A percentile compares a stretch with the other conserved stretches of the same genome.
These are phyloP conservation scores for Aspergillus ruber DNA, from an alignment of 2,329 filamentous ascomycete genomes.

Conservation along the genomic window DNA sequence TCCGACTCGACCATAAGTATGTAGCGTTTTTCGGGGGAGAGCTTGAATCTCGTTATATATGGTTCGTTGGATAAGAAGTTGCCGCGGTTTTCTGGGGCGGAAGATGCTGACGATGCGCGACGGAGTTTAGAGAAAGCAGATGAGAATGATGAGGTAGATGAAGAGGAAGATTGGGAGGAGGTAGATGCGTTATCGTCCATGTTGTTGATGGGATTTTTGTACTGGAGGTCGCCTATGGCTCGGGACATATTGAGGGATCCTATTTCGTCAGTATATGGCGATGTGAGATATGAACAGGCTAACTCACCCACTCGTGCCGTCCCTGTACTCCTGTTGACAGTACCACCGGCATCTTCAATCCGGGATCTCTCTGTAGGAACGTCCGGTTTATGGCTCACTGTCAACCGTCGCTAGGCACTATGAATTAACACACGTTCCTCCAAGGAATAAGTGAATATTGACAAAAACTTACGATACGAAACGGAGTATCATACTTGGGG, in stretches of 20 bases:
- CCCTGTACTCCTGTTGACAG: conserved; percentile 18
- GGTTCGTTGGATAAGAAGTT: conserved; percentile 29
- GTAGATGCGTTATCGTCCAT: conserved; percentile 7
- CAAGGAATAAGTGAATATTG: background rate
- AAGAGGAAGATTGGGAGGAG: background rate
- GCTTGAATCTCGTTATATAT: conserved; percentile 17
- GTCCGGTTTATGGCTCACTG: conserved; percentile 26
- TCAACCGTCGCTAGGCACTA: conserved; percentile 24
- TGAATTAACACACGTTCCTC: background rate
- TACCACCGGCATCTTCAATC: conserved; percentile 28
- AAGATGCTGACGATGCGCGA: conserved; percentile 15
- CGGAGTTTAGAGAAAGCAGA: conserved; percentile 3
- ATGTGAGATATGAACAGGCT: background rate
- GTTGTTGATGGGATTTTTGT: conserved; percentile 30
- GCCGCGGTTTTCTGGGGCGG: conserved; percentile 14
- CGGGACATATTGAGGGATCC: conserved; percentile 32
- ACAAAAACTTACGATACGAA: conserved; percentile 14
- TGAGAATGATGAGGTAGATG: background rate
- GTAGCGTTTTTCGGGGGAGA: conserved; percentile 21
- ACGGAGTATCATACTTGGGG: conserved; percentile 19
- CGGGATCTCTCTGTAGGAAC: conserved; percentile 21
- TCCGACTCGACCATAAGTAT: conserved; percentile 25
- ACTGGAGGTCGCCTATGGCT: conserved; percentile 31
- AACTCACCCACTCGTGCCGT: conserved; percentile 24
- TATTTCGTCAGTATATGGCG: conserved; percentile 2